Conservation (phyloP, 2,329 filamentous ascomycete genomes). For the Didymella arachidicola region DNA sequence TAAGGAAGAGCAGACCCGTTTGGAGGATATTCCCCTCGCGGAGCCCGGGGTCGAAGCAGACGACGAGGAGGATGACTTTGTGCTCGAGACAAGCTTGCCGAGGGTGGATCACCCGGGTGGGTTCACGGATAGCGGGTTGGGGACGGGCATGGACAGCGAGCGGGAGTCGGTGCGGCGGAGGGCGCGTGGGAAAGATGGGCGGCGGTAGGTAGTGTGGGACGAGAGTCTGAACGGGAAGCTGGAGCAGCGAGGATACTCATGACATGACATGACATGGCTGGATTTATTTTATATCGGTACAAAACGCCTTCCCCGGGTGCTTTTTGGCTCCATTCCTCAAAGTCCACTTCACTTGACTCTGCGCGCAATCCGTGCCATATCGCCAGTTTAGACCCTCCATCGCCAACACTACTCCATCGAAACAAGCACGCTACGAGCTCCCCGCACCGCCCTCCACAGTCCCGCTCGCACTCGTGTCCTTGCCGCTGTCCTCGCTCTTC, state of each 20-base stretch:
- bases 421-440: constrained; percentile 42
- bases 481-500: constrained; percentile 53
- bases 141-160: constrained; percentile 56
- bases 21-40: constrained; percentile 33
- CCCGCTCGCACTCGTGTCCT: constrained; percentile 52
- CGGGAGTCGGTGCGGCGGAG: constrained; percentile 18
- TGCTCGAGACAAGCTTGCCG: constrained; percentile 47
- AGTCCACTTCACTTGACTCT: too few relatives aligned
- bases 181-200: not conserved
- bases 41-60: constrained; percentile 51
- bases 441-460: constrained; percentile 40
- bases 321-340: too few relatives aligned
- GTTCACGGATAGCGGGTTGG: constrained; percentile 56
- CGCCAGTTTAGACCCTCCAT: too few relatives aligned
- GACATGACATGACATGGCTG: not conserved
- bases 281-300: constrained; percentile 1
- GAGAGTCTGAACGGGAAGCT: too few relatives aligned
- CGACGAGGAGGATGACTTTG: constrained; percentile 55
- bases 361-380: too few relatives aligned
- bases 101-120: constrained; percentile 18
- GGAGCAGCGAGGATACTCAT: not conserved
- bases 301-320: not conserved
- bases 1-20: constrained; percentile 28
- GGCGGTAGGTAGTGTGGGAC: too few relatives aligned
- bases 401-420: too few relatives aligned